Evolutionary conservation across 2,329 filamentous ascomycete genomes (phyloP).

Genomic region (Hansfordia pulvinata): DNA sequence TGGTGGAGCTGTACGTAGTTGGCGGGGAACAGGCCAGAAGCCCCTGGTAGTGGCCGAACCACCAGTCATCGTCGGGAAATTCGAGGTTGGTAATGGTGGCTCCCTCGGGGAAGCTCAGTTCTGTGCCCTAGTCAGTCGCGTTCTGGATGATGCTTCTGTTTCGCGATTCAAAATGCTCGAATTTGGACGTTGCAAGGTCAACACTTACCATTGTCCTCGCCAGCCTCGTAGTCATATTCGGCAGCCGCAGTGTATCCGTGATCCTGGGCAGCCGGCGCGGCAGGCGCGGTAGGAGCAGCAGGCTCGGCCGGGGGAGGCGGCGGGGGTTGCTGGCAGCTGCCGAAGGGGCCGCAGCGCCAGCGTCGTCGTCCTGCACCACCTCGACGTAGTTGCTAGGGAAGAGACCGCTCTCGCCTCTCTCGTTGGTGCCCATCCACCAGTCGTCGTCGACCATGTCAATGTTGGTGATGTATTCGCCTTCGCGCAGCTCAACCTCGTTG

Average conservation of each 20-base stretch:
- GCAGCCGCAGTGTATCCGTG: slow-evolving; percentile 62
- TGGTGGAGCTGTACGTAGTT: slow-evolving; percentile 52
- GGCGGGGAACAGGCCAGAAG: slow-evolving; percentile 70
- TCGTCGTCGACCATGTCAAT: slow-evolving; percentile 97
- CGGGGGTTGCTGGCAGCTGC: slow-evolving; percentile 19
- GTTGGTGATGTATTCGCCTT: slow-evolving; percentile 78
- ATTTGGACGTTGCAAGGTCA: neutral
- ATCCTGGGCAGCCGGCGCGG: slow-evolving; percentile 20
- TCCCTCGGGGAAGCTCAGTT: slow-evolving; percentile 75
- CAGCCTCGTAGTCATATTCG: slow-evolving; percentile 91
- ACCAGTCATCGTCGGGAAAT: slow-evolving; percentile 98
- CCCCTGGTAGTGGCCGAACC: slow-evolving; percentile 80
- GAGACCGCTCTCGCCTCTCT: slow-evolving; percentile 68
- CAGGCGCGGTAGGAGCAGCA: slow-evolving; percentile 22
- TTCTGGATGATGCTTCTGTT: neutral
- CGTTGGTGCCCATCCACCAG: slow-evolving; percentile 96
- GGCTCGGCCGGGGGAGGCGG: slow-evolving; percentile 18
- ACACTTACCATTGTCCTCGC: slow-evolving; percentile 73
- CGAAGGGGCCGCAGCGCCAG: slow-evolving; percentile 14
- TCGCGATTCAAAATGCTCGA: neutral
- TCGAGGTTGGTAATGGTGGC: slow-evolving; percentile 73
- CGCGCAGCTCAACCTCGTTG: slow-evolving; percentile 83
- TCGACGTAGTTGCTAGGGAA: slow-evolving; percentile 98
- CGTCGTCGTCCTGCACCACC: slow-evolving; percentile 51
- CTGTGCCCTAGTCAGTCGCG: slow-evolving; percentile 31